Percentiles rank a stretch among this genome's conserved stretches.
Evolutionary conservation across 257 asterid genomes (phyloP).

Genomic region (Nemophila menziesii): DNA sequence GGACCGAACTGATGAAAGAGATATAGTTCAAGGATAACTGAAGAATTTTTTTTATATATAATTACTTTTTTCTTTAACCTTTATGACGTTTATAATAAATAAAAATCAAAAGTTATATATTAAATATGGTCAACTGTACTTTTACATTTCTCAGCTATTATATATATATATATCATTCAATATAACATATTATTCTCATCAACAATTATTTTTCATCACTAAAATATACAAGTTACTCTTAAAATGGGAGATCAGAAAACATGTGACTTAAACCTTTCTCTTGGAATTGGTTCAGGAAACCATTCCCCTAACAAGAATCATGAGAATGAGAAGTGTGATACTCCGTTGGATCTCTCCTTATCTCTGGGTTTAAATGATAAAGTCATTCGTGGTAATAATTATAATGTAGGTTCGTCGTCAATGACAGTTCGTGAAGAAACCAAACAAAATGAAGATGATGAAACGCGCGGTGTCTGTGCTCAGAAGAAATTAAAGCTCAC

Average conservation of each 20-base stretch:
- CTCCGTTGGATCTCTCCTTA: constrained; percentile 37
- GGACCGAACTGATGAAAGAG: too few species aligned
- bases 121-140: too few species aligned
- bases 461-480: constrained; percentile 15
- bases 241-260: constrained; percentile 13
- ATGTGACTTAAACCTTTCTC: constrained; percentile 26
- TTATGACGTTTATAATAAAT: too few species aligned
- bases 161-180: too few species aligned
- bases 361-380: constrained; percentile 10
- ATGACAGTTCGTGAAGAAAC: constrained; percentile 8
- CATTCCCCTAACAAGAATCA: constrained; percentile 18
- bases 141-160: too few species aligned
- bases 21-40: too few species aligned
- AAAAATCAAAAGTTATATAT: too few species aligned
- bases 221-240: neutral
- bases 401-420: constrained; percentile 13
- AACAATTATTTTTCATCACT: too few species aligned
- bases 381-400: constrained; percentile 10
- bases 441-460: neutral
- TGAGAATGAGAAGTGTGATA: constrained; percentile 11
- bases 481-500: constrained; percentile 49
- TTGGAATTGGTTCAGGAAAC: constrained; percentile 25
- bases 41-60: too few species aligned
- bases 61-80: too few species aligned
- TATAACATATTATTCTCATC: too few species aligned